Evolutionary conservation across 371 early-diverging fungal species (phyloP).

Genomic region (Mucor lusitanicus): DNA sequence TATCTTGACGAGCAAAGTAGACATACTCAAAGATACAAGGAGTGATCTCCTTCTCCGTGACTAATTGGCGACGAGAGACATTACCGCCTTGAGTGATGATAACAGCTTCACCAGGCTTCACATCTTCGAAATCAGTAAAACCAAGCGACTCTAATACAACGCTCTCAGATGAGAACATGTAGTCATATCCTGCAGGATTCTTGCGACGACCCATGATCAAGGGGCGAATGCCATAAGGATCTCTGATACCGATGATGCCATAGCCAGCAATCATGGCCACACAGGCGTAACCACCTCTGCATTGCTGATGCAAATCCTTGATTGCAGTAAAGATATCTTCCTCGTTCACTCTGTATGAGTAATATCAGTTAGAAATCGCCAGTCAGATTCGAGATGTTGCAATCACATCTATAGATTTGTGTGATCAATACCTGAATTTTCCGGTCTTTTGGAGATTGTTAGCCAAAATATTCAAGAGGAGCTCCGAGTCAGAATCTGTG

Average conservation of each 20-base stretch:
- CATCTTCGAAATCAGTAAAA: slow-evolving; percentile 85
- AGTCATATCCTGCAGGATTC: slow-evolving; percentile 66
- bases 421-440: slow-evolving; percentile 72
- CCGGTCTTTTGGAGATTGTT: slow-evolving; percentile 90
- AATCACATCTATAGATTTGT: neutral
- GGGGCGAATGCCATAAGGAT: slow-evolving; percentile 96
- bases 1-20: slow-evolving; percentile 97
- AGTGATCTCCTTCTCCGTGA: slow-evolving; percentile 61
- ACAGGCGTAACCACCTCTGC: slow-evolving; percentile 93
- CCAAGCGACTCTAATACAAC: slow-evolving; percentile 90
- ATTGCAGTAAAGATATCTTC: slow-evolving; percentile 95
- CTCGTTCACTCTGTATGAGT: slow-evolving; percentile 75
- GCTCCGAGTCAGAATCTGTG: slow-evolving; percentile 97
- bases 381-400: neutral
- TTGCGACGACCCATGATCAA: slow-evolving; percentile 86
- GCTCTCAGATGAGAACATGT: slow-evolving; percentile 96
- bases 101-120: slow-evolving; percentile 90
- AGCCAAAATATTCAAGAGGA: slow-evolving; percentile 94
- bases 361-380: neutral
- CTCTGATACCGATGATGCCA: slow-evolving; percentile 89
- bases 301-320: slow-evolving; percentile 76
- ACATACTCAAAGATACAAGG: slow-evolving; percentile 98
- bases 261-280: slow-evolving; percentile 95
- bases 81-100: slow-evolving; percentile 77
- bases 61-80: slow-evolving; percentile 67